Conservation (phyloP, 208 protist genomes). For the Trypanosoma boissoni region DNA sequence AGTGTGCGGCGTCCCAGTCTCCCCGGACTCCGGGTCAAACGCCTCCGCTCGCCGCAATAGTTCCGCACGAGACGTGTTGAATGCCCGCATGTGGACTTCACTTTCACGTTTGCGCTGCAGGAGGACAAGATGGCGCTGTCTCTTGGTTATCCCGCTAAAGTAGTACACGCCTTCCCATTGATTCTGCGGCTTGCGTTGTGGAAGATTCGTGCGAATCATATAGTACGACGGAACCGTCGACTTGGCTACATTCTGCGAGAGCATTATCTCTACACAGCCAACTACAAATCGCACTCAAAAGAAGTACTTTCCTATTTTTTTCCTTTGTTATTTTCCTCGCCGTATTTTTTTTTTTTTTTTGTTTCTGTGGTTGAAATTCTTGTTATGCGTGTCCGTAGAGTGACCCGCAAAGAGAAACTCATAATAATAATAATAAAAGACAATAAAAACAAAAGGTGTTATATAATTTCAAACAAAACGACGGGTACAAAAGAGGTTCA, state of each 20-base stretch:
- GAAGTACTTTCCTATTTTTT: background rate
- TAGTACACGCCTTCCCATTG: conserved; percentile 90
- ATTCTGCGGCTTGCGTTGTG: conserved; percentile 76
- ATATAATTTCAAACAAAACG: too few species aligned
- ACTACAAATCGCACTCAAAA: background rate
- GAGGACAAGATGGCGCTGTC: conserved; percentile 71
- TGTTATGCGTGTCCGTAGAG: background rate
- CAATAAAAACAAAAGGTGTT: too few species aligned
- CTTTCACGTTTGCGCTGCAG: conserved; percentile 75
- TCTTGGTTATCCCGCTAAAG: conserved; percentile 76
- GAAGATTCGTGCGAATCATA: conserved; percentile 87
- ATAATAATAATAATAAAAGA: too few species aligned
- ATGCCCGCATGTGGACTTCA: conserved; percentile 28
- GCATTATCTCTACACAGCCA: conserved; percentile 24
- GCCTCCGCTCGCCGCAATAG: conserved; percentile 20
- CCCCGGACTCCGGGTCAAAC: background rate
- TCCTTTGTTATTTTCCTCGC: background rate
- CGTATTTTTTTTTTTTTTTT: background rate
- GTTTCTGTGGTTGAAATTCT: background rate
- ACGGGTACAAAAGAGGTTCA: too few species aligned
- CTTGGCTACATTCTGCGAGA: conserved; percentile 85
- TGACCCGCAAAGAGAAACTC: too few species aligned
- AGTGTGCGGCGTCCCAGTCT: conserved; percentile 9
- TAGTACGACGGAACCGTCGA: conserved; percentile 88
- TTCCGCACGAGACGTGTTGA: conserved; percentile 24